These are phyloP conservation scores for Coix lacrymajobi DNA, from an alignment of 176 grass and related monocot genomes.

Conservation along the genomic window DNA sequence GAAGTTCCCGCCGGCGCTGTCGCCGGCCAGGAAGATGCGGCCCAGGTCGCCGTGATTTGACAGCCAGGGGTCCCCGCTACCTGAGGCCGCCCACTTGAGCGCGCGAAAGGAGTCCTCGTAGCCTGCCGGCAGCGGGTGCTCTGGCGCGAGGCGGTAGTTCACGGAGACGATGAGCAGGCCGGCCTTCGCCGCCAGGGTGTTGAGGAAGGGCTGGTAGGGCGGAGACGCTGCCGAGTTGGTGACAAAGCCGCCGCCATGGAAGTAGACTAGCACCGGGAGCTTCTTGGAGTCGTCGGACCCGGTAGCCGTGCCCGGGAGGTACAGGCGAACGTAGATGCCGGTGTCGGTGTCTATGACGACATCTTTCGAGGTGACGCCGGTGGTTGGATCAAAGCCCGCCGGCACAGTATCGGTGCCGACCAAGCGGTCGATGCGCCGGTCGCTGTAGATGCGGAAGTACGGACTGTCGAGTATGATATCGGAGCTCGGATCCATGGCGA, in stretches of 20 bases:
- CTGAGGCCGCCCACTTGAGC: conserved; percentile 28
- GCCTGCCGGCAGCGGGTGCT: conserved; percentile 51
- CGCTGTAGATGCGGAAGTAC: conserved; percentile 5
- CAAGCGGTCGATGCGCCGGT: conserved; percentile 9
- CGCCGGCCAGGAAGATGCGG: conserved; percentile 19
- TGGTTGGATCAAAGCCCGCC: background rate
- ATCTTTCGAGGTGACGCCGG: conserved; percentile 15
- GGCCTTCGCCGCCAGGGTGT: conserved; percentile 25
- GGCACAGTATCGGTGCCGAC: background rate
- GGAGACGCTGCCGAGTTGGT: conserved; percentile 16
- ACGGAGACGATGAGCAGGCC: conserved; percentile 39
- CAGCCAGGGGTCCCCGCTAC: background rate
- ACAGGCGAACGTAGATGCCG: background rate
- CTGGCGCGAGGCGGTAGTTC: conserved; percentile 73
- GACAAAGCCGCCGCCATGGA: conserved; percentile 47
- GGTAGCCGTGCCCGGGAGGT: background rate
- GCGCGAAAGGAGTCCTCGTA: conserved; percentile 44
- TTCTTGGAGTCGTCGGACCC: background rate
- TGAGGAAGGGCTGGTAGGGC: conserved; percentile 30
- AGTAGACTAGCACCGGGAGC: conserved; percentile 34
- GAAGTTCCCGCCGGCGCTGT: conserved; percentile 15
- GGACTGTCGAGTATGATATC: background rate
- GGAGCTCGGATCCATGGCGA: conserved; percentile 11
- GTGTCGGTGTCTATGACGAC: background rate
- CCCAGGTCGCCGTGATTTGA: background rate